A percentile compares a stretch with the other conserved stretches of the same genome.
Evolutionary conservation across 441 rosid species (phyloP).

Genomic region (Lagerstroemia fauriei): DNA sequence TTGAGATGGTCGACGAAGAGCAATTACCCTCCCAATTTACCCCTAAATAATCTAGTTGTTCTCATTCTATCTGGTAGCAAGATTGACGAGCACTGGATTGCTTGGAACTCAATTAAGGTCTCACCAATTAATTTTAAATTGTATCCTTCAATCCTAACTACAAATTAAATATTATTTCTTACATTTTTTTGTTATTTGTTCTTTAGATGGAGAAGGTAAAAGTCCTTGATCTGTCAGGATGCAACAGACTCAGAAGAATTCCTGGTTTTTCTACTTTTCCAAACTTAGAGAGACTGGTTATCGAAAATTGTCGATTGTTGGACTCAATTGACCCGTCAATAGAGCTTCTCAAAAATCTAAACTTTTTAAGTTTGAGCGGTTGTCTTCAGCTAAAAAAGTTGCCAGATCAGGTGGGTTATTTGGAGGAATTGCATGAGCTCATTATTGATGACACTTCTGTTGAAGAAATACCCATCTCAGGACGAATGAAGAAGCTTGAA

Average conservation of each 20-base stretch:
- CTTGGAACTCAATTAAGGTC: constrained; percentile 7
- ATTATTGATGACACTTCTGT: neutral
- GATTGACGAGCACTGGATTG: neutral
- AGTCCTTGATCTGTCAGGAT: neutral
- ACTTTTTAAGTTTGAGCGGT: neutral
- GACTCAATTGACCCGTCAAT: neutral
- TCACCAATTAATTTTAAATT: neutral
- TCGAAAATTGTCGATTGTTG: neutral
- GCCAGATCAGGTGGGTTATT: neutral
- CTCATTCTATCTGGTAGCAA: no score
- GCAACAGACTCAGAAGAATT: neutral
- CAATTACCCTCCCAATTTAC: no score
- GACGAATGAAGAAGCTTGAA: neutral
- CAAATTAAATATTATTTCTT: neutral
- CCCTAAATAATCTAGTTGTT: no score
- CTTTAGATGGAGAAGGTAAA: neutral
- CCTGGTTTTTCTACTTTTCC: constrained; percentile 5
- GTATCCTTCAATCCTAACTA: neutral
- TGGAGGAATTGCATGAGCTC: neutral
- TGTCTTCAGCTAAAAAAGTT: neutral
- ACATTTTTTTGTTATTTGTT: neutral
- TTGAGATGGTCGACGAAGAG: no score
- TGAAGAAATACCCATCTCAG: neutral
- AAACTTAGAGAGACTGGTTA: neutral
- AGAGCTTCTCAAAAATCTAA: neutral